phyloP scores from a whole-genome alignment of 2,329 filamentous ascomycete species.

The Trichoderma harzianum region DNA sequence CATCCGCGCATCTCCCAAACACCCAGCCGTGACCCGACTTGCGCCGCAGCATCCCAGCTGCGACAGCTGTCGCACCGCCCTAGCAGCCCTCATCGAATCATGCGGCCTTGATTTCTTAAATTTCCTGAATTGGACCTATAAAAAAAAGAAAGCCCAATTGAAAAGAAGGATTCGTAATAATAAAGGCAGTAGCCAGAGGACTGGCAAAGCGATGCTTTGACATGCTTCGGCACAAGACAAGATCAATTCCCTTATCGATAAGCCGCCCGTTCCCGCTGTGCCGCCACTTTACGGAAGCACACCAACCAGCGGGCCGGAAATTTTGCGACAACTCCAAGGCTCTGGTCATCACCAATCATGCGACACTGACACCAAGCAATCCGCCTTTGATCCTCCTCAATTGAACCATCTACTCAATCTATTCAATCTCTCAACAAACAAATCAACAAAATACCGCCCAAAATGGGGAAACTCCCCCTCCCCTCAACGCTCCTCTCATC shows the following conservation, averaged over 20 bases:
- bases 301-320: constrained; percentile 22
- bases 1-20: neutral
- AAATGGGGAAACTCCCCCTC: constrained; percentile 31
- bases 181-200: neutral
- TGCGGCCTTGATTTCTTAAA: neutral
- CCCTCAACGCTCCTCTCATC: constrained; percentile 26
- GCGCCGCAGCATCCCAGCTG: constrained; percentile 3
- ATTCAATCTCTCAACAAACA: neutral
- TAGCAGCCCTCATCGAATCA: constrained; percentile 23
- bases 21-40: neutral
- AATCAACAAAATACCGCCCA: neutral
- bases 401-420: neutral
- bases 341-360: neutral
- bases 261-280: neutral
- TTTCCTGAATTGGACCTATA: neutral
- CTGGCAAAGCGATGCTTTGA: neutral
- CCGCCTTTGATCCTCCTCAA: neutral
- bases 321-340: constrained; percentile 23
- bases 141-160: neutral
- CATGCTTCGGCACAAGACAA: neutral
- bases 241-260: constrained; percentile 16
- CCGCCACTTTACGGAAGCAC: neutral
- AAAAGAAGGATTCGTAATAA: neutral
- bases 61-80: constrained; percentile 22
- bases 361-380: neutral